These are phyloP conservation scores for Chlorella vulgaris DNA, from an alignment of 139 green algal species.

Conservation along the genomic window DNA sequence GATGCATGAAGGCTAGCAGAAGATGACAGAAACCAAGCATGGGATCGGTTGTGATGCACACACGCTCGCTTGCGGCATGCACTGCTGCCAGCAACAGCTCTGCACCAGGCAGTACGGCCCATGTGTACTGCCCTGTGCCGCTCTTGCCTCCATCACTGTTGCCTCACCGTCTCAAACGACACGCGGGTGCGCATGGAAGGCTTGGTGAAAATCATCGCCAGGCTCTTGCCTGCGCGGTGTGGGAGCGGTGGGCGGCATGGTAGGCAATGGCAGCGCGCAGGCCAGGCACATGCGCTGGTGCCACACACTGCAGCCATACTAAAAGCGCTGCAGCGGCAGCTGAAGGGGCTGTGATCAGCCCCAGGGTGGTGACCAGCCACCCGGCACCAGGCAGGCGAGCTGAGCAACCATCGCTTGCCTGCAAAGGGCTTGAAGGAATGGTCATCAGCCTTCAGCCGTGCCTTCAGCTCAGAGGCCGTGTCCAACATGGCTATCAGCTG, in stretches of 20 bases:
- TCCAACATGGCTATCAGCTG: slow-evolving; percentile 89
- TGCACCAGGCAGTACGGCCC: no score
- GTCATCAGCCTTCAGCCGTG: slow-evolving; percentile 79
- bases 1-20: no score
- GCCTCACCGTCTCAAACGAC: slow-evolving; percentile 95
- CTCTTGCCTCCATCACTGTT: not conserved
- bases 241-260: not conserved
- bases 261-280: not conserved
- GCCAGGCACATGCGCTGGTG: not conserved
- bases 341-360: not conserved
- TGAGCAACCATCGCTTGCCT: not conserved
- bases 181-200: slow-evolving; percentile 94
- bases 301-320: not conserved
- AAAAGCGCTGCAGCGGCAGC: not conserved
- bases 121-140: no score
- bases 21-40: no score
- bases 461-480: slow-evolving; percentile 81
- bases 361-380: no score
- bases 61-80: no score
- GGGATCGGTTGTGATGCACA: no score
- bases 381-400: no score
- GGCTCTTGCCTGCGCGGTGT: slow-evolving; percentile 74
- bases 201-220: slow-evolving; percentile 99
- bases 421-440: slow-evolving; percentile 88
- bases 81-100: no score